Percentiles rank a stretch among this genome's conserved stretches.
These are phyloP conservation scores for Nepenthes alata DNA, from an alignment of 179 eudicot species.

Conservation along the genomic window DNA sequence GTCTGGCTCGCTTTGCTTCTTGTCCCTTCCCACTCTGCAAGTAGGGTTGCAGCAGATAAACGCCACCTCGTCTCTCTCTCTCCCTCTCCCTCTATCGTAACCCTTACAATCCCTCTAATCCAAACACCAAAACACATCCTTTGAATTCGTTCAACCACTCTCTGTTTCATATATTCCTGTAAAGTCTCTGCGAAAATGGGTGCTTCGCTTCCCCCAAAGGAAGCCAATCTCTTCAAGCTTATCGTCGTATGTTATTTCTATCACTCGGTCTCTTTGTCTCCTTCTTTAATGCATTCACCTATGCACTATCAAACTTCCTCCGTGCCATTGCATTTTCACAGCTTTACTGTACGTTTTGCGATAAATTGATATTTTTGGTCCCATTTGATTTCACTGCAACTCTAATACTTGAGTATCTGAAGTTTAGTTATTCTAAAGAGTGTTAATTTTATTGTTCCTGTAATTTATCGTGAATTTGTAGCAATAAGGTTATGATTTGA, in stretches of 20 bases:
- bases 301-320: not conserved
- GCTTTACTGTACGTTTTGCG: not conserved
- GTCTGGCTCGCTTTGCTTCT: not conserved
- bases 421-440: too few relatives aligned
- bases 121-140: too few relatives aligned
- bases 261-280: not conserved
- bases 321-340: not conserved
- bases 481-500: too few relatives aligned
- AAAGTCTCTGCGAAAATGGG: conserved; percentile 40
- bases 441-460: too few relatives aligned
- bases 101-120: too few relatives aligned
- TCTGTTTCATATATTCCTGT: not conserved
- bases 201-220: conserved; percentile 82
- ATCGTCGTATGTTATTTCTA: conserved; percentile 57
- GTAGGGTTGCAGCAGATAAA: conserved; percentile 95
- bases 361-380: too few relatives aligned
- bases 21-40: not conserved
- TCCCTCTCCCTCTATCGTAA: conserved; percentile 11
- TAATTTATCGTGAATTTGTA: too few relatives aligned
- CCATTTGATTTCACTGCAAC: too few relatives aligned
- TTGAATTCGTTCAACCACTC: not conserved
- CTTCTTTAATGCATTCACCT: not conserved
- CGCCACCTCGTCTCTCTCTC: conserved; percentile 40
- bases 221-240: conserved; percentile 92
- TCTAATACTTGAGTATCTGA: too few relatives aligned